A percentile compares a stretch with the other conserved stretches of the same genome.
Conservation (phyloP, 345 rosid species). For the Litchi chinensis region DNA sequence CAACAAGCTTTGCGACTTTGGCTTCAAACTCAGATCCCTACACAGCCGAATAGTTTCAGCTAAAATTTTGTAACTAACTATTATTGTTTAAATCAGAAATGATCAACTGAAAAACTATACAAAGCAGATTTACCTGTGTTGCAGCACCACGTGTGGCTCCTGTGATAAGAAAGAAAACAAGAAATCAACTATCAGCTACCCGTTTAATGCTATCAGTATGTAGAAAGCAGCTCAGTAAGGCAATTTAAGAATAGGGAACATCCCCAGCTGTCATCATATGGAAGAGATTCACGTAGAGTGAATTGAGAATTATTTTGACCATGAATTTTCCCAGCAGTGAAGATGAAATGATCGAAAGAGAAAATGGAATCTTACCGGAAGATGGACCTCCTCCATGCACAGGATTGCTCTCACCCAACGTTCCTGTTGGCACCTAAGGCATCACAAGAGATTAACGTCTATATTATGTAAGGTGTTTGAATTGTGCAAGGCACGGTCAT, state of each 20-base stretch:
- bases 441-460: slow-evolving; percentile 16
- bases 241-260: background rate
- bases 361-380: slow-evolving; percentile 40
- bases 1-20: slow-evolving; percentile 88
- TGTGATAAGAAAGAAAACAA: slow-evolving; percentile 21
- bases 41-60: slow-evolving; percentile 19
- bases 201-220: background rate
- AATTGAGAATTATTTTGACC: background rate
- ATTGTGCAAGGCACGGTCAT: background rate
- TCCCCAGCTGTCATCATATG: no score
- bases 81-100: background rate
- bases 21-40: slow-evolving; percentile 88
- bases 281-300: background rate
- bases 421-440: slow-evolving; percentile 48
- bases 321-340: background rate
- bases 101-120: background rate
- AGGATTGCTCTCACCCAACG: slow-evolving; percentile 43
- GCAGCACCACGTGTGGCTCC: slow-evolving; percentile 31
- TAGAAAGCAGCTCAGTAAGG: background rate
- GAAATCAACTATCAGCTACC: background rate
- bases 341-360: background rate
- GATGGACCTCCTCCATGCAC: slow-evolving; percentile 50
- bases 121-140: slow-evolving; percentile 43
- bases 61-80: no score
- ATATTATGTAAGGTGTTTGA: background rate